Conservation (phyloP, 306 rosid genomes). For the Prunus mume region DNA sequence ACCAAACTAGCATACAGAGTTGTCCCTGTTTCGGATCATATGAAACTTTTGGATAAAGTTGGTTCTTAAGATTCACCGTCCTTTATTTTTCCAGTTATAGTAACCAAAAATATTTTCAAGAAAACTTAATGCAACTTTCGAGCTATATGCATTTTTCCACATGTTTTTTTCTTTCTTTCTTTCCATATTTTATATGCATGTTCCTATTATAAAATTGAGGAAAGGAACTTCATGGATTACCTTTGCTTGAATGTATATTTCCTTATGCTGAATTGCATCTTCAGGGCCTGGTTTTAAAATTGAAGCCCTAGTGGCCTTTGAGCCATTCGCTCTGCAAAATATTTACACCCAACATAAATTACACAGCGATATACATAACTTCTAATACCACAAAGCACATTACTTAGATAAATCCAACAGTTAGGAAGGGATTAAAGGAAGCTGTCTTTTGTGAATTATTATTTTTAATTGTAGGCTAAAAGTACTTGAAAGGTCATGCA, state of each 20-base stretch:
- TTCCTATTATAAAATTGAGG: background rate
- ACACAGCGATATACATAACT: background rate
- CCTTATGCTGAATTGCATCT: constrained; percentile 63
- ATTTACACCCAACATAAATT: constrained; percentile 15
- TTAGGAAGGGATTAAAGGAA: background rate
- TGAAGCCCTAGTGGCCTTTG: constrained; percentile 27
- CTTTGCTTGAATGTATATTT: constrained; percentile 90
- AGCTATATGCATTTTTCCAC: constrained; percentile 2
- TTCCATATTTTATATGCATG: background rate
- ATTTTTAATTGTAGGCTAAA: background rate
- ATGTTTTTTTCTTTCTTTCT: background rate
- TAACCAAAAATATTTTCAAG: background rate
- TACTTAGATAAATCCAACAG: background rate
- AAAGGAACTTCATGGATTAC: constrained; percentile 28
- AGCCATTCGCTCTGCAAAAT: constrained; percentile 49
- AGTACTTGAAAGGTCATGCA: background rate
- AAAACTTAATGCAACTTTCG: background rate
- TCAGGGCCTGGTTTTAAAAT: constrained; percentile 61
- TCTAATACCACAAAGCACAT: background rate
- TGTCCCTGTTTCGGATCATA: background rate
- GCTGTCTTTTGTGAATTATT: background rate
- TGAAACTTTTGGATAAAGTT: background rate
- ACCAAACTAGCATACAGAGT: background rate
- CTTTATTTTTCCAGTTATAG: background rate
- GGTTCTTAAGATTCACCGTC: background rate